These are phyloP conservation scores for Poronia punctata DNA, from an alignment of 495 filamentous ascomycete species.

Conservation along the genomic window DNA sequence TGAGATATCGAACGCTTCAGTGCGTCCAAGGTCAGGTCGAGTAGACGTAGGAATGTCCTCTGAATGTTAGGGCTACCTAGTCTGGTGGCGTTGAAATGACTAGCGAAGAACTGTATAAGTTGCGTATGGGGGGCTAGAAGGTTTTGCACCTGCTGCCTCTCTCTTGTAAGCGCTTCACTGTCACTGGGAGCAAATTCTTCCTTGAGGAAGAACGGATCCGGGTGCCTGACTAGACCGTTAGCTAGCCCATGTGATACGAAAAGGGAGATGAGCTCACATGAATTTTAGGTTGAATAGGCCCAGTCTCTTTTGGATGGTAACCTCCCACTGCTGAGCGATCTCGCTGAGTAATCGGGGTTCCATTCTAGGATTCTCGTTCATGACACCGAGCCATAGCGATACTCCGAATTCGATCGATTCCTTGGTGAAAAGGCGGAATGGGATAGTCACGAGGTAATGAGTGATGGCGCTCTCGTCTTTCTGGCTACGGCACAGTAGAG, in stretches of 20 bases:
- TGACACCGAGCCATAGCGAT: slow-evolving; percentile 91
- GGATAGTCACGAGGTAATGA: slow-evolving; percentile 80
- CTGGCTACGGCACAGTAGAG: slow-evolving; percentile 69
- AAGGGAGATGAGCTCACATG: slow-evolving; percentile 32
- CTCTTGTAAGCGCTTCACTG: slow-evolving; percentile 61
- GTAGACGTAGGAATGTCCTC: slow-evolving; percentile 68
- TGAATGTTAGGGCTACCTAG: slow-evolving; percentile 74
- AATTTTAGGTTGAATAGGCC: slow-evolving; percentile 77
- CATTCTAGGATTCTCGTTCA: slow-evolving; percentile 88
- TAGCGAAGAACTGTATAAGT: slow-evolving; percentile 80
- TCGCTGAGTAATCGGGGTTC: slow-evolving; percentile 76
- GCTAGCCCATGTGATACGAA: slow-evolving; percentile 7
- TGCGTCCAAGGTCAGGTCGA: slow-evolving; percentile 65
- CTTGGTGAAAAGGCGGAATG: slow-evolving; percentile 87
- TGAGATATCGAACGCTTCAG: slow-evolving; percentile 65
- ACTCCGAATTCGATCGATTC: slow-evolving; percentile 92
- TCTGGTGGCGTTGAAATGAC: slow-evolving; percentile 87
- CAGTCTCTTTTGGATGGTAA: slow-evolving; percentile 60
- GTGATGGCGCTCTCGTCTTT: slow-evolving; percentile 68
- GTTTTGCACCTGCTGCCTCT: slow-evolving; percentile 70
- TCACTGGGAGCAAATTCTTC: slow-evolving; percentile 92
- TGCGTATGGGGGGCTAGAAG: slow-evolving; percentile 78
- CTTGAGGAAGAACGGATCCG: slow-evolving; percentile 82
- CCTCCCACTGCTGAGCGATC: slow-evolving; percentile 82
- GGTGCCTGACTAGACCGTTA: slow-evolving; percentile 45